Evolutionary conservation across 768 basidiomycete species (phyloP).

Genomic region (Mrakia gelida): DNA sequence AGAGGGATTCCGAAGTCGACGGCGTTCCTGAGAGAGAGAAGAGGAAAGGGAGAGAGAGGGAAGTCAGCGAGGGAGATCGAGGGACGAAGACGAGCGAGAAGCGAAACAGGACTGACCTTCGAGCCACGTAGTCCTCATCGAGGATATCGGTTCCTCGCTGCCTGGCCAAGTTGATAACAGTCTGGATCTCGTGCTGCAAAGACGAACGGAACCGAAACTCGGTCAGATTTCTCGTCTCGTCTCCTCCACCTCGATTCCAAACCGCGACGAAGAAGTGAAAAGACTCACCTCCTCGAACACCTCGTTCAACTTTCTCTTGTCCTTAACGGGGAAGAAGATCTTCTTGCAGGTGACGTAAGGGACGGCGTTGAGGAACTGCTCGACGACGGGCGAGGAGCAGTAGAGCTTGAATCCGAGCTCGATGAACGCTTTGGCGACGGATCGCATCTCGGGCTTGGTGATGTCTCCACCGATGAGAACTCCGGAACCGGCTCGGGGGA

Average conservation of each 20-base stretch:
- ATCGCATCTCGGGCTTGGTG: slow-evolving; percentile 75
- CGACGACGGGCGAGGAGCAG: slow-evolving; percentile 61
- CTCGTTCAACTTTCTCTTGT: slow-evolving; percentile 89
- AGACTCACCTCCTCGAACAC: slow-evolving; percentile 52
- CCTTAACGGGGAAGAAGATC: slow-evolving; percentile 93
- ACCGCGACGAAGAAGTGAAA: background rate
- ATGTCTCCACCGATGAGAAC: slow-evolving; percentile 90
- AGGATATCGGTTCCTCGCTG: slow-evolving; percentile 66
- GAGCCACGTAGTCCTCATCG: slow-evolving; percentile 95
- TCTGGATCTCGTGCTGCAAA: slow-evolving; percentile 84
- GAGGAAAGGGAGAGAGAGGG: background rate
- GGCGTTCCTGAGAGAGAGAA: slow-evolving; percentile 61
- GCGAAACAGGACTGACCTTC: slow-evolving; percentile 49
- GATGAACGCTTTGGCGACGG: slow-evolving; percentile 70
- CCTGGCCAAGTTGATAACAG: slow-evolving; percentile 87
- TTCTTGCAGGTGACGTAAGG: slow-evolving; percentile 53
- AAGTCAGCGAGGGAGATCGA: background rate
- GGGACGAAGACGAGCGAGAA: background rate
- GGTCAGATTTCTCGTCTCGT: background rate
- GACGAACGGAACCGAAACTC: background rate
- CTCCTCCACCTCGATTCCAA: background rate
- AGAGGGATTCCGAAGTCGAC: slow-evolving; percentile 92
- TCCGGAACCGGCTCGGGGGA: slow-evolving; percentile 76
- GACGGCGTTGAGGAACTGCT: slow-evolving; percentile 38
- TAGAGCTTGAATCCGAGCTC: slow-evolving; percentile 94